Evolutionary conservation across 2,329 filamentous ascomycete genomes (phyloP).

Genomic region (Chaetomium globosum): DNA sequence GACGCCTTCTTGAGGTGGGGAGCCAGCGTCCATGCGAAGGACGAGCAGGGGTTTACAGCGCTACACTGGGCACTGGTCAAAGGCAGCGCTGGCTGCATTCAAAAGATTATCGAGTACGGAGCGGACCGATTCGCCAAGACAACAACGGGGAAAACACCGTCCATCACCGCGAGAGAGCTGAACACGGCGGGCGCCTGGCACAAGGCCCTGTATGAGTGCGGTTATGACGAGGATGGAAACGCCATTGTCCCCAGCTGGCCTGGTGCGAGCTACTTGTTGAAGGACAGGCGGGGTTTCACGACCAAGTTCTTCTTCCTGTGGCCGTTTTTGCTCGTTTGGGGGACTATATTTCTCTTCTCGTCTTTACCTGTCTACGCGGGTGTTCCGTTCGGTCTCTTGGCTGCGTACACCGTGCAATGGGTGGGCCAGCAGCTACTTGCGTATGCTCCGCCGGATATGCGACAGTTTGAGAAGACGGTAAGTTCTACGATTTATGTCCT

Average conservation of each 20-base stretch:
- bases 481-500: slow-evolving; percentile 38
- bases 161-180: slow-evolving; percentile 83
- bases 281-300: slow-evolving; percentile 77
- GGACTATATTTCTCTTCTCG: slow-evolving; percentile 71
- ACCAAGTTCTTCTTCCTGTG: slow-evolving; percentile 86
- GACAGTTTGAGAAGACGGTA: slow-evolving; percentile 85
- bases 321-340: slow-evolving; percentile 77
- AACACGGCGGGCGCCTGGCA: slow-evolving; percentile 83
- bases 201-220: slow-evolving; percentile 78
- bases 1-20: slow-evolving; percentile 94
- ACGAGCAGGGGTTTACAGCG: slow-evolving; percentile 92
- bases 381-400: slow-evolving; percentile 68
- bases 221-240: slow-evolving; percentile 78
- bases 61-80: slow-evolving; percentile 97
- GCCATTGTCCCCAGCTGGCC: slow-evolving; percentile 71
- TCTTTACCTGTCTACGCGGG: slow-evolving; percentile 73
- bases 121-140: slow-evolving; percentile 91
- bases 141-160: slow-evolving; percentile 85
- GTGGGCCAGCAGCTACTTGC: slow-evolving; percentile 74
- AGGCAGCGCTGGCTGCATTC: slow-evolving; percentile 83
- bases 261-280: slow-evolving; percentile 69
- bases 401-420: slow-evolving; percentile 74
- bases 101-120: slow-evolving; percentile 94
- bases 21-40: slow-evolving; percentile 84
- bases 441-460: slow-evolving; percentile 85